Evolutionary conservation across 768 basidiomycete species (phyloP).

Genomic region (Hericium rajendrae): DNA sequence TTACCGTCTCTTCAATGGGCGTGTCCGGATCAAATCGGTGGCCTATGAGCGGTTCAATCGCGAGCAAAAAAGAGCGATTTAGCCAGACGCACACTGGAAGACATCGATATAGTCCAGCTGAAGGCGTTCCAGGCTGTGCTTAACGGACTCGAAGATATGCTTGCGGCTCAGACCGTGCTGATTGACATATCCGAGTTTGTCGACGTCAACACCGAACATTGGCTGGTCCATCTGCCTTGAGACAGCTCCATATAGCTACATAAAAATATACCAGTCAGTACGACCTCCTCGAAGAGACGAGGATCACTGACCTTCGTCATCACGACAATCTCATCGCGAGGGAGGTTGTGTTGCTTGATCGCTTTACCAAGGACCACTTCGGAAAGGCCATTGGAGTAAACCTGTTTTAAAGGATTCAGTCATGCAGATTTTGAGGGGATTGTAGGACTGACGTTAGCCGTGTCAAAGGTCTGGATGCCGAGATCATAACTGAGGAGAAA

Average conservation of each 20-base stretch:
- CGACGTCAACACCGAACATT: neutral
- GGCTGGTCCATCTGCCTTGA: neutral
- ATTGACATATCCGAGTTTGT: constrained; percentile 23
- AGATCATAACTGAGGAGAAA: constrained; percentile 5
- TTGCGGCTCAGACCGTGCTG: constrained; percentile 25
- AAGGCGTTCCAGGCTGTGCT: constrained; percentile 31
- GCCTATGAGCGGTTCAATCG: constrained; percentile 1
- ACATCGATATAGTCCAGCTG: constrained; percentile 50
- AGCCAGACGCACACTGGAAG: constrained; percentile 32
- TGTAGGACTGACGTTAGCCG: constrained; percentile 8
- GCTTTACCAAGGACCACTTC: constrained; percentile 65
- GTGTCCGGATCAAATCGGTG: constrained; percentile 26
- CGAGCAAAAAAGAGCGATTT: neutral
- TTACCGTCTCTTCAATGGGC: constrained; percentile 22
- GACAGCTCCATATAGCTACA: neutral
- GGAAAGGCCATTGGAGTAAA: constrained; percentile 56
- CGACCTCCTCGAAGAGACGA: neutral
- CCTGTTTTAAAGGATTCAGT: constrained; percentile 22
- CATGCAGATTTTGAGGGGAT: neutral
- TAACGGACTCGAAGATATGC: constrained; percentile 51
- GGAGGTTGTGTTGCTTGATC: constrained; percentile 54
- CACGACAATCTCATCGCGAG: constrained; percentile 68
- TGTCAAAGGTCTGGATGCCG: constrained; percentile 23
- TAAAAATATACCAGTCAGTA: neutral
- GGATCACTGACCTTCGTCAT: constrained; percentile 36